Percentiles rank a stretch among this genome's conserved stretches.
Evolutionary conservation across 73 alveolate species (phyloP).

Genomic region (Blepharisma japonicum): DNA sequence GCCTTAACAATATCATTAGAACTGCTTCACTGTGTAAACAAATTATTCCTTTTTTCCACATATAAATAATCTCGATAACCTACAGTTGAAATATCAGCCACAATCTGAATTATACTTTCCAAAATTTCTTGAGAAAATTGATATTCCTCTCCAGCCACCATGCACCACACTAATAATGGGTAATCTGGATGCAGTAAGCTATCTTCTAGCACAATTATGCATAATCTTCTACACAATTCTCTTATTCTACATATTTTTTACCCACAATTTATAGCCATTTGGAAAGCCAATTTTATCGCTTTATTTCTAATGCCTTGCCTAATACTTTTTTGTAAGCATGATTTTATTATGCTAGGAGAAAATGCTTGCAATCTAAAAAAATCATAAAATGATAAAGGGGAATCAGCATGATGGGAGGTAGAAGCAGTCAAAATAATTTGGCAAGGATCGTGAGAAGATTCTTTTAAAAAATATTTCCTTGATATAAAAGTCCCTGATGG

Average conservation of each 20-base stretch:
- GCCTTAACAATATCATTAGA: neutral
- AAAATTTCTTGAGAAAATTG: slow-evolving; percentile 19
- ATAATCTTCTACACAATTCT: slow-evolving; percentile 18
- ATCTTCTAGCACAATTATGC: slow-evolving; percentile 18
- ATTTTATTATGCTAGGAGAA: slow-evolving; percentile 1
- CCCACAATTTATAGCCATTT: slow-evolving; percentile 3
- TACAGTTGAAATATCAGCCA: neutral
- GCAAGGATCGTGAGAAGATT: neutral
- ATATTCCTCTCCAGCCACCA: neutral
- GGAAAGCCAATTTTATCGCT: neutral
- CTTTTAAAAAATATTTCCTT: neutral
- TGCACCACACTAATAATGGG: slow-evolving; percentile 21
- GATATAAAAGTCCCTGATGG: neutral
- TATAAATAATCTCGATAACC: neutral
- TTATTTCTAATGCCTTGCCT: neutral
- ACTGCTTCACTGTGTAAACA: neutral
- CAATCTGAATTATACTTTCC: slow-evolving; percentile 11
- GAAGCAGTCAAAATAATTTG: slow-evolving; percentile 3
- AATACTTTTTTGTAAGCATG: neutral
- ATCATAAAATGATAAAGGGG: neutral
- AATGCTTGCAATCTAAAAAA: neutral
- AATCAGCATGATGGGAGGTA: neutral
- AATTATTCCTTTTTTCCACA: neutral
- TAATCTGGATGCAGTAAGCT: neutral
- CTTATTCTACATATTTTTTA: neutral